phyloP scores from a whole-genome alignment of 768 basidiomycete genomes.

The Sarcomyxa edulis region DNA sequence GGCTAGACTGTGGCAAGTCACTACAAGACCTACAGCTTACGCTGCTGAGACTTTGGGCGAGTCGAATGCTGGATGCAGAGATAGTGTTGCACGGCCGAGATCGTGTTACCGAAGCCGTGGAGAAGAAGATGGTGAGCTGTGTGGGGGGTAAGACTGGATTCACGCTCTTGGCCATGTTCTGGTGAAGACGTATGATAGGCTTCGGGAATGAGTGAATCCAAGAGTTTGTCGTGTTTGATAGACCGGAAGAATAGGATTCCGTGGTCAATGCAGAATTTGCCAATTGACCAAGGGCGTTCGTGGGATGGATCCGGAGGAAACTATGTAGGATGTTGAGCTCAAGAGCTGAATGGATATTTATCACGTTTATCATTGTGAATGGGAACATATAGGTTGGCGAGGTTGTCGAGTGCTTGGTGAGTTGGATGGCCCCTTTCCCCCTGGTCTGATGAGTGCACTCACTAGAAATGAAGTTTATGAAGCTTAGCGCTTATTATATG shows the following conservation, averaged over 20 bases:
- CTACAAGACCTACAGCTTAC: slow-evolving; percentile 53
- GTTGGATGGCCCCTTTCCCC: slow-evolving; percentile 22
- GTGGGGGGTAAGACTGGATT: too few species aligned
- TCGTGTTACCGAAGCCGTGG: slow-evolving; percentile 57
- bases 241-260: slow-evolving; percentile 46
- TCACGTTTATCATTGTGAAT: slow-evolving; percentile 27
- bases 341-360: slow-evolving; percentile 22
- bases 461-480: neutral
- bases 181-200: slow-evolving; percentile 8
- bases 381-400: slow-evolving; percentile 39
- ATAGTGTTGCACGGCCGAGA: slow-evolving; percentile 50
- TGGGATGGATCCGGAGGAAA: slow-evolving; percentile 40
- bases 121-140: slow-evolving; percentile 37
- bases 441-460: slow-evolving; percentile 18
- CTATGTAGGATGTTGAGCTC: slow-evolving; percentile 30
- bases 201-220: slow-evolving; percentile 16
- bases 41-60: slow-evolving; percentile 52
- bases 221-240: slow-evolving; percentile 41
- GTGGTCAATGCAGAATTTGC: slow-evolving; percentile 39
- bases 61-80: slow-evolving; percentile 45
- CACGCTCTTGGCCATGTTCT: slow-evolving; percentile 5
- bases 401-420: slow-evolving; percentile 25
- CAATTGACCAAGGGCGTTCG: slow-evolving; percentile 33
- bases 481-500: neutral
- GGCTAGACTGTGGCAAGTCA: slow-evolving; percentile 48